Base-by-base conservation (phyloP, 163 green algal species). In the Chlorella variabilis region DNA sequence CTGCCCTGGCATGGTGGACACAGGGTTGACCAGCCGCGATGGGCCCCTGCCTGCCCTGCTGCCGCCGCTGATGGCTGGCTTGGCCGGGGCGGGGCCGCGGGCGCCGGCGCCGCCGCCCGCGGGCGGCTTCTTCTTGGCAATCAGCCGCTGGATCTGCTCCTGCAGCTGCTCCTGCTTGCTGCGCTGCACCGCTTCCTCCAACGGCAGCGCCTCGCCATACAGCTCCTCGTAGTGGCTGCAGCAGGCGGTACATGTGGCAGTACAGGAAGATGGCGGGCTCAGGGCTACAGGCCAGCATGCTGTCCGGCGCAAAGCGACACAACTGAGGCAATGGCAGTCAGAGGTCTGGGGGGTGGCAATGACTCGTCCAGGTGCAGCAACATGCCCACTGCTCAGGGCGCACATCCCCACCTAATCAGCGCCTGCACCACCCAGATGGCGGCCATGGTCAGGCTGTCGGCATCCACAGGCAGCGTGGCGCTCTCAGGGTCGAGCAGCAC, bases 401-500 rank as follows among this genome's bases (percentile, higher is more conserved):
- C 29, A 68, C 59, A 41, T 8, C 1, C 21, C 34, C 62, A 88
- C 84, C 62, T 69, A 23, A 88, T 81, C 1, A 88, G 51, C 2
- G 38, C 42, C 2, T 67, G 29, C 48, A 75, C 36, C 38, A 83
- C 67, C 65, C 56, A 78, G 23, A 83, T 75, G 54, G 81, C 81
- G 1, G 39, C 54, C 15, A 59, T 8, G 5, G 66, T 82, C 11
- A 86, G 66, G 15, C 61, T 39, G 6, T 61, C 29, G 2, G 81
- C 49, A 34, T 78, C 73, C 29, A 31, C 41, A 3, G 54, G 7
- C 31, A 69, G 31, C 6, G 8, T 39, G 15, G 23, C 38, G 36
- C 29, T 51, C 66, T 87, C 51, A 4, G 85, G 85, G n/a, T 67
- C 69, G 20, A 89, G 77, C 59, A 89, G 77, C 18, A 65, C 66